These are phyloP conservation scores for Pascua sp. DNA, from an alignment of 1,284 basidiomycete species.

Conservation along the genomic window DNA sequence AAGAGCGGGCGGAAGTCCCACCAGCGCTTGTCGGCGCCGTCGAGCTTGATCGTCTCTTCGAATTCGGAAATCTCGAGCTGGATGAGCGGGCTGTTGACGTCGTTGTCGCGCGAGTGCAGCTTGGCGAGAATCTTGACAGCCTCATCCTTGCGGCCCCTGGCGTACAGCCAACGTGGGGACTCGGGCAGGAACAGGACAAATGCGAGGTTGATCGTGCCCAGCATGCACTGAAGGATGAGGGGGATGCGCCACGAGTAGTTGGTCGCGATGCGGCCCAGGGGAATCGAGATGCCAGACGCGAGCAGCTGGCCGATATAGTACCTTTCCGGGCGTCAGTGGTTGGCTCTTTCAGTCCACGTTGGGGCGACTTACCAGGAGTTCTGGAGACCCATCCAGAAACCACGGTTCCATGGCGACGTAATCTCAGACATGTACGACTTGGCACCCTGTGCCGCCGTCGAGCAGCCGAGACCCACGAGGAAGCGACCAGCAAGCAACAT, in stretches of 20 bases:
- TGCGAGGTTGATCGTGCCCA: conserved; percentile 53
- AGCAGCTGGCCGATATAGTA: conserved; percentile 52
- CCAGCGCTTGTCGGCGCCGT: conserved; percentile 45
- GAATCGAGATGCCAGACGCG: conserved; percentile 56
- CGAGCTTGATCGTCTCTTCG: conserved; percentile 52
- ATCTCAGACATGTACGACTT: conserved; percentile 57
- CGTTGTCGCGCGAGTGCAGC: conserved; percentile 54
- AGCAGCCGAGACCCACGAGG: conserved; percentile 49
- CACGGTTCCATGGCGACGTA: conserved; percentile 54
- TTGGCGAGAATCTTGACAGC: conserved; percentile 20
- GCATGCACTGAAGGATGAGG: conserved; percentile 54
- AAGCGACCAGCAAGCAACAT: conserved; percentile 58
- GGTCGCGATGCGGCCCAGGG: conserved; percentile 52
- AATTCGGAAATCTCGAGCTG: conserved; percentile 58
- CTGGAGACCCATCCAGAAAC: conserved; percentile 55
- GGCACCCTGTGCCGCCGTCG: conserved; percentile 54
- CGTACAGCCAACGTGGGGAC: conserved; percentile 54
- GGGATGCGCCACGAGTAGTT: conserved; percentile 57
- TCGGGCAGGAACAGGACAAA: conserved; percentile 48
- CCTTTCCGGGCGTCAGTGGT: too few relatives aligned
- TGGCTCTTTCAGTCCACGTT: too few relatives aligned
- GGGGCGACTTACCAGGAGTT: too few relatives aligned
- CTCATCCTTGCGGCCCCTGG: conserved; percentile 20
- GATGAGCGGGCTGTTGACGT: conserved; percentile 55
- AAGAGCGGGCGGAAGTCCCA: conserved; percentile 60